Conservation (phyloP, 257 asterid genomes). For the Przewalskia tangutica region DNA sequence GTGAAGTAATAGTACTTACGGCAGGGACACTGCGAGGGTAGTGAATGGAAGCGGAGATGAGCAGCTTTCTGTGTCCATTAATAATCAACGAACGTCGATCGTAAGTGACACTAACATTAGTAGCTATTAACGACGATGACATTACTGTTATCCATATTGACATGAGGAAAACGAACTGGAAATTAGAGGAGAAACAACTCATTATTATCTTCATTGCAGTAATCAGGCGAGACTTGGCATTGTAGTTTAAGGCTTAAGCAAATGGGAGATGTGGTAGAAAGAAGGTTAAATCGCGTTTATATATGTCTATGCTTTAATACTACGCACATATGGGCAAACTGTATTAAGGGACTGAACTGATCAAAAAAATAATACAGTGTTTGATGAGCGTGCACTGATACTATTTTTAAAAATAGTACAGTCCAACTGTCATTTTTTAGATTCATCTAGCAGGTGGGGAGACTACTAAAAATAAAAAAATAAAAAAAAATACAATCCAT, state of each 20-base stretch:
- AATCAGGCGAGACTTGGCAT: neutral
- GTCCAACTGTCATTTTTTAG: too few species aligned
- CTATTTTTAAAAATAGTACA: too few species aligned
- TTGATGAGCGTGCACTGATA: too few species aligned
- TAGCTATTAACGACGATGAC: neutral
- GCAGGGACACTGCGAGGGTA: slow-evolving; percentile 97
- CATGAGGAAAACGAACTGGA: neutral
- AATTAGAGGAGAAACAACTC: neutral
- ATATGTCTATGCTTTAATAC: too few species aligned
- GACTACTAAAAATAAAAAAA: too few species aligned
- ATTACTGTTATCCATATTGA: neutral
- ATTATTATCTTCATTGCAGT: neutral
- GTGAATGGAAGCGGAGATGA: slow-evolving; percentile 84
- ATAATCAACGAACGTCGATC: slow-evolving; percentile 75
- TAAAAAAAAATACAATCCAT: too few species aligned
- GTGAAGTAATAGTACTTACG: slow-evolving; percentile 11
- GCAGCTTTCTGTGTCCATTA: slow-evolving; percentile 73
- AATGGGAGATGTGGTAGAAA: neutral
- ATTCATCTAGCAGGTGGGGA: too few species aligned
- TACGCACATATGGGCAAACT: too few species aligned
- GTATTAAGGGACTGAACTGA: too few species aligned
- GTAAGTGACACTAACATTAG: slow-evolving; percentile 36
- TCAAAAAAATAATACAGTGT: too few species aligned
- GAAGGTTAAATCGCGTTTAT: neutral
- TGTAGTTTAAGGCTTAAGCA: too few species aligned